phyloP scores from a whole-genome alignment of 345 rosid genomes.

The rapeseed (Brassica napus) region DNA sequence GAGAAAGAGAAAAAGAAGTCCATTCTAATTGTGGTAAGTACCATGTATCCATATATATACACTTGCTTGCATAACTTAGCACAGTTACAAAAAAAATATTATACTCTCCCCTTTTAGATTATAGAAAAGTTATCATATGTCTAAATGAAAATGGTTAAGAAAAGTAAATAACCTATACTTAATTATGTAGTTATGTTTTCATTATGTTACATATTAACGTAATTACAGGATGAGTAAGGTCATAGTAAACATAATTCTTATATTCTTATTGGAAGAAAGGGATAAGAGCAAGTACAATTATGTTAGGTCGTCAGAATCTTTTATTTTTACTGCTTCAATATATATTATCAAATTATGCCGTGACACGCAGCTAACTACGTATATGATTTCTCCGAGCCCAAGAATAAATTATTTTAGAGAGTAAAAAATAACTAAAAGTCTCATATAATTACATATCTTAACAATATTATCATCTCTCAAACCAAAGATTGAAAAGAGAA shows the following conservation, averaged over 20 bases:
- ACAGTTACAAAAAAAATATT: background rate
- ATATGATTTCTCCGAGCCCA: constrained; percentile 3
- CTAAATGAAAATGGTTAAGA: background rate
- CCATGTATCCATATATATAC: constrained; percentile 25
- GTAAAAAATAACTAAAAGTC: background rate
- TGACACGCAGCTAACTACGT: constrained; percentile 3
- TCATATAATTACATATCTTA: background rate
- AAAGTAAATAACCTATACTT: background rate
- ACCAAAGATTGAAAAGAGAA: background rate
- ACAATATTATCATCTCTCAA: background rate
- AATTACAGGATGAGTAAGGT: background rate
- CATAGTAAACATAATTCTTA: background rate
- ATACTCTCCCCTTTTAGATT: background rate
- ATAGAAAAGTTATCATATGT: background rate
- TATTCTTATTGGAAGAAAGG: background rate
- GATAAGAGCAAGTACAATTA: constrained; percentile 15
- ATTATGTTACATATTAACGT: background rate
- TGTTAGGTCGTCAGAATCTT: constrained; percentile 8
- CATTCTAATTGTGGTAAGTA: constrained; percentile 37
- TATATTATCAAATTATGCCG: background rate
- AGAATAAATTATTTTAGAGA: background rate
- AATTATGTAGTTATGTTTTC: background rate
- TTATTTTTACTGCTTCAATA: background rate
- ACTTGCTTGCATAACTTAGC: background rate
- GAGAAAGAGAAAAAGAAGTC: background rate